Conservation (phyloP, 192 early-diverging fungal genomes). For the Entomortierella beljakovae region DNA sequence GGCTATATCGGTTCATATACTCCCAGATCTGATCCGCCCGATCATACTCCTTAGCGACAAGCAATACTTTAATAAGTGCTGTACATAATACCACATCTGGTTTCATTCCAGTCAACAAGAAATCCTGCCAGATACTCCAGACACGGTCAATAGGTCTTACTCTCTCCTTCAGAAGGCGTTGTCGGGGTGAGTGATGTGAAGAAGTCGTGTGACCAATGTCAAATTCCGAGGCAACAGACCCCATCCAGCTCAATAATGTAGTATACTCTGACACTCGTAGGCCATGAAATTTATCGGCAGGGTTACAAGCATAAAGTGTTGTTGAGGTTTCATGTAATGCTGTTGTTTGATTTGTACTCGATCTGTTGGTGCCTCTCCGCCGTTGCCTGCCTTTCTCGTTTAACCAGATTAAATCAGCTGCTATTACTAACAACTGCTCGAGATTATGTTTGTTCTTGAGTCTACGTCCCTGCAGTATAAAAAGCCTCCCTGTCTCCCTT, state of each 20-base stretch:
- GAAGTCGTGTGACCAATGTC: too few species aligned
- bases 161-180: neutral
- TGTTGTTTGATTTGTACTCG: neutral
- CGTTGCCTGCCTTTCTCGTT: slow-evolving; percentile 29
- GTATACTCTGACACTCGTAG: slow-evolving; percentile 39
- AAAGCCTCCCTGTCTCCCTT: slow-evolving; percentile 24
- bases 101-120: slow-evolving; percentile 43
- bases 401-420: slow-evolving; percentile 43
- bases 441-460: slow-evolving; percentile 33
- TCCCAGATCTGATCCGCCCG: slow-evolving; percentile 40
- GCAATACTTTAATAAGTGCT: slow-evolving; percentile 19
- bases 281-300: slow-evolving; percentile 20
- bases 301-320: neutral
- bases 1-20: slow-evolving; percentile 19
- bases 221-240: neutral
- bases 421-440: slow-evolving; percentile 26
- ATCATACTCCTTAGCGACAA: slow-evolving; percentile 32
- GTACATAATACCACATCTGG: slow-evolving; percentile 47
- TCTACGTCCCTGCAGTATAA: slow-evolving; percentile 21
- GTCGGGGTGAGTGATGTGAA: neutral
- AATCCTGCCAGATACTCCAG: slow-evolving; percentile 49
- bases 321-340: neutral
- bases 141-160: slow-evolving; percentile 3
- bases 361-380: neutral
- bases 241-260: slow-evolving; percentile 42